phyloP scores from a whole-genome alignment of 2,329 filamentous ascomycete species.

The Niveomyces coronatus region DNA sequence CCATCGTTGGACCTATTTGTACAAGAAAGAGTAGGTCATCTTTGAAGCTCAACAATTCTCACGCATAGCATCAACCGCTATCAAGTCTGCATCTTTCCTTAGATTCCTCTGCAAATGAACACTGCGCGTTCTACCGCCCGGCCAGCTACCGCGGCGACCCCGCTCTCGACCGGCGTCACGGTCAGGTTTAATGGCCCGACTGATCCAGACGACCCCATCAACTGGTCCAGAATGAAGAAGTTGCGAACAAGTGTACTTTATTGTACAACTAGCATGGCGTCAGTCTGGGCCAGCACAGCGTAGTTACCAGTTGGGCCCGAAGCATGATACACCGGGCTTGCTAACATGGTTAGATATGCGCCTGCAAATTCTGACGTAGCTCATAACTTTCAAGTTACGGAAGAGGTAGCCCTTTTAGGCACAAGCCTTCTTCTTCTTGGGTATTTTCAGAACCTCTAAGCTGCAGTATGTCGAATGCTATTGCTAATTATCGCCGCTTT shows the following conservation, averaged over 20 bases:
- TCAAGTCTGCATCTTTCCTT: too few relatives aligned
- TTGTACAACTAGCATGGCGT: neutral
- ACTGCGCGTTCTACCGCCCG: too few relatives aligned
- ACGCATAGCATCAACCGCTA: too few relatives aligned
- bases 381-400: neutral
- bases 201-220: neutral
- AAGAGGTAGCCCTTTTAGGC: neutral
- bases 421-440: neutral
- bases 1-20: too few relatives aligned
- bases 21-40: too few relatives aligned
- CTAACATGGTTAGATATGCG: neutral
- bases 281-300: slow-evolving; percentile 1
- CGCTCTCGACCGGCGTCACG: neutral
- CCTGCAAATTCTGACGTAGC: neutral
- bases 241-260: neutral
- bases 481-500: neutral
- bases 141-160: neutral
- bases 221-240: neutral
- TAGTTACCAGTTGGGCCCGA: too few relatives aligned
- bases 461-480: neutral
- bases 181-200: neutral
- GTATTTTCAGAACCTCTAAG: neutral
- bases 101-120: too few relatives aligned
- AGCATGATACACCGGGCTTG: neutral
- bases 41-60: too few relatives aligned